A percentile compares a stretch with the other conserved stretches of the same genome.
Conservation (phyloP, 495 filamentous ascomycete genomes). For the Margaritispora aquatica region DNA sequence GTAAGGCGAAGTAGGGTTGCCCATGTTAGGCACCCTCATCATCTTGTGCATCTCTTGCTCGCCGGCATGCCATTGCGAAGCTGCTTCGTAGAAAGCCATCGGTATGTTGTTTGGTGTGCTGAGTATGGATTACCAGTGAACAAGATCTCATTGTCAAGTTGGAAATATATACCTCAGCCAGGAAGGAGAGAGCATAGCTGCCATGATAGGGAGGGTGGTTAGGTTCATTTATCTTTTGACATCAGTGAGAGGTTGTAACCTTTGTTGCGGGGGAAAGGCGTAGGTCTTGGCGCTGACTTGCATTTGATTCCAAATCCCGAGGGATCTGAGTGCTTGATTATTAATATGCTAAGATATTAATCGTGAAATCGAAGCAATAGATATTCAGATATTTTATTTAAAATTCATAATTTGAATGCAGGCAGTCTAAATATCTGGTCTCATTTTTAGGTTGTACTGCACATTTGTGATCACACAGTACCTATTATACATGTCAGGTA, state of each 20-base stretch:
- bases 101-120: neutral
- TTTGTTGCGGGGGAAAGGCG: neutral
- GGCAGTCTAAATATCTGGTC: too few relatives aligned
- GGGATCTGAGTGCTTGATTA: neutral
- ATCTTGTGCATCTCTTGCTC: constrained; percentile 23
- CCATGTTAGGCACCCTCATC: constrained; percentile 13
- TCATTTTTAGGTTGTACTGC: too few relatives aligned
- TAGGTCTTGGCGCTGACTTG: neutral
- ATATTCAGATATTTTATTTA: too few relatives aligned
- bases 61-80: constrained; percentile 20
- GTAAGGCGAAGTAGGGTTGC: constrained; percentile 20
- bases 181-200: neutral
- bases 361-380: too few relatives aligned
- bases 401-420: too few relatives aligned
- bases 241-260: neutral
- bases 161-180: neutral
- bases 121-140: neutral
- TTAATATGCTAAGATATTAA: too few relatives aligned
- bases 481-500: too few relatives aligned
- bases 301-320: neutral
- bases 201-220: too few relatives aligned
- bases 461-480: too few relatives aligned
- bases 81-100: constrained; percentile 22
- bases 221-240: neutral
- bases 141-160: neutral